A percentile compares a stretch with the other conserved stretches of the same genome.
Conservation (phyloP, 441 rosid species). For the Bocquillonia castaneifolia region DNA sequence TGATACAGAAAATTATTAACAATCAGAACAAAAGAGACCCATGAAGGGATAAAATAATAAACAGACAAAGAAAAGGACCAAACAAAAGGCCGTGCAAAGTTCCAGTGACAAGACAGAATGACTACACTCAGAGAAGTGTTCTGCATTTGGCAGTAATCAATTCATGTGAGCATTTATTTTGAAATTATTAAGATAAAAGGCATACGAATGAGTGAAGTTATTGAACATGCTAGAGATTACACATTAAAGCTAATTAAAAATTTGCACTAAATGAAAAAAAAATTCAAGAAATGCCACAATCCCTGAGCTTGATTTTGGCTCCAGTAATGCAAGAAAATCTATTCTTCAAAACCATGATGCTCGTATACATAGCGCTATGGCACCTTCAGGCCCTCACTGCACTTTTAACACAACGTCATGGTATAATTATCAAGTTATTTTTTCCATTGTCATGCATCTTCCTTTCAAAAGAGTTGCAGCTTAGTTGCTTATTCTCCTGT, state of each 20-base stretch:
- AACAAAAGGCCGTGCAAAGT: background rate
- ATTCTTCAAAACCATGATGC: background rate
- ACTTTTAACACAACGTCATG: background rate
- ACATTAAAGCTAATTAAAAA: background rate
- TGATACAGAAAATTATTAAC: background rate
- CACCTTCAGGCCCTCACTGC: background rate
- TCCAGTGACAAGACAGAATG: background rate
- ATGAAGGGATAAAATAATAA: background rate
- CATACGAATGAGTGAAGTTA: background rate
- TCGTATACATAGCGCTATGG: background rate
- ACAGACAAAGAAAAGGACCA: background rate
- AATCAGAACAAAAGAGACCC: background rate
- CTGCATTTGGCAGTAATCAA: background rate
- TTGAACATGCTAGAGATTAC: no score
- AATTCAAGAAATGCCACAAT: background rate
- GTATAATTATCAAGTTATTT: background rate
- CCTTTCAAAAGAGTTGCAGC: background rate
- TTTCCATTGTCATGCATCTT: background rate
- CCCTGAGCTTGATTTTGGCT: background rate
- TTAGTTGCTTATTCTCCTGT: background rate
- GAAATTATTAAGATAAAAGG: background rate
- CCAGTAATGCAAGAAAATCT: background rate
- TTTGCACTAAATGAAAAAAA: background rate
- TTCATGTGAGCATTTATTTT: background rate
- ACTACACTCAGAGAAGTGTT: background rate